These are phyloP conservation scores for Fusarium praegraminearum DNA, from an alignment of 2,329 filamentous ascomycete genomes.

Conservation along the genomic window DNA sequence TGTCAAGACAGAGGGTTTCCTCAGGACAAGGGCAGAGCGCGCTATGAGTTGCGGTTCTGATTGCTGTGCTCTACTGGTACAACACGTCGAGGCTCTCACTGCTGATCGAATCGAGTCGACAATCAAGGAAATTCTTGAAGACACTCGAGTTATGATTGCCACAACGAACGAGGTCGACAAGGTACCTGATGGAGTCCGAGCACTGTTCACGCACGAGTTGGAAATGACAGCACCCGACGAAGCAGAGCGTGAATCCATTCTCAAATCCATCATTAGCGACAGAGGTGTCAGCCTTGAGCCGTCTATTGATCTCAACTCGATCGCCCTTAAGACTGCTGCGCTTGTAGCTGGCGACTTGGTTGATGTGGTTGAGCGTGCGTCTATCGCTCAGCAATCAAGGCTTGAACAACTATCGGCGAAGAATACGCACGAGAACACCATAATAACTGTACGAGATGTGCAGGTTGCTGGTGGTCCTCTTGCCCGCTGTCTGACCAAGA, in stretches of 20 bases:
- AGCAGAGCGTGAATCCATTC: constrained; percentile 87
- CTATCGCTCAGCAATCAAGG: constrained; percentile 79
- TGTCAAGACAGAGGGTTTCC: constrained; percentile 91
- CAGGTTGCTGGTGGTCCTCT: constrained; percentile 86
- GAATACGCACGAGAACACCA: constrained; percentile 52
- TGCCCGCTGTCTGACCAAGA: constrained; percentile 80
- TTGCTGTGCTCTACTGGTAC: constrained; percentile 85
- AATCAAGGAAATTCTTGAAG: constrained; percentile 84
- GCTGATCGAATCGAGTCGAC: constrained; percentile 90
- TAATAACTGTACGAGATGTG: constrained; percentile 82
- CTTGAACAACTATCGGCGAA: constrained; percentile 76
- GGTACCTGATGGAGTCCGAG: constrained; percentile 88
- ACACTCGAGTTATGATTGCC: constrained; percentile 85
- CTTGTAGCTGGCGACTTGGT: constrained; percentile 94
- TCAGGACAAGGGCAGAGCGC: constrained; percentile 88
- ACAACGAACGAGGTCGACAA: constrained; percentile 97
- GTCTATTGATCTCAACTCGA: constrained; percentile 83
- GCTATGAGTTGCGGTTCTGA: constrained; percentile 89
- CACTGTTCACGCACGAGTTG: constrained; percentile 93
- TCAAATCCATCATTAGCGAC: constrained; percentile 81
- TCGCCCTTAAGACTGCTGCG: constrained; percentile 95
- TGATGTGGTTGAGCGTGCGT: constrained; percentile 91
- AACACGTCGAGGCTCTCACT: constrained; percentile 89
- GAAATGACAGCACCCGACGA: constrained; percentile 95
- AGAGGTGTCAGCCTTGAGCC: constrained; percentile 81